Evolutionary conservation across 2,329 filamentous ascomycete genomes (phyloP).

Genomic region (Dothistroma pini): DNA sequence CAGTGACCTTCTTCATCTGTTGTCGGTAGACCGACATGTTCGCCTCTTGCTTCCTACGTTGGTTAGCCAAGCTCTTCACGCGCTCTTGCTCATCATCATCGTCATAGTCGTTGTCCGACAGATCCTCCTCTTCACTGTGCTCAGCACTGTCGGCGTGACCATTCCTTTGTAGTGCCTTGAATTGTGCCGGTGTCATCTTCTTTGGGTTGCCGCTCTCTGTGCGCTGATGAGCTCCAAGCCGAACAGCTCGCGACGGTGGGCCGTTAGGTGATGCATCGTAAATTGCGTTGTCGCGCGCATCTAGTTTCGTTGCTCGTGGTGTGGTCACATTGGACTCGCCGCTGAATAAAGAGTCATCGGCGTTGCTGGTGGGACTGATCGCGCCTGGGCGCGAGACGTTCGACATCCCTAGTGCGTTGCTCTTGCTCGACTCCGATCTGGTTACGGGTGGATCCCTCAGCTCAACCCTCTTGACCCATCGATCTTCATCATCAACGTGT

Average conservation of each 20-base stretch:
- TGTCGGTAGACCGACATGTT: conserved; percentile 87
- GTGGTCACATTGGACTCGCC: conserved; percentile 28
- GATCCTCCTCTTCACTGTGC: conserved; percentile 43
- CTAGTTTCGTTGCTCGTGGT: conserved; percentile 21
- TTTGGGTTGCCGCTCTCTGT: conserved; percentile 46
- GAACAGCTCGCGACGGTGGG: conserved; percentile 32
- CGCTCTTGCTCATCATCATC: conserved; percentile 77
- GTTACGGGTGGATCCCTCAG: conserved; percentile 18
- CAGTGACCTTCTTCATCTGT: conserved; percentile 95
- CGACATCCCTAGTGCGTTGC: conserved; percentile 10
- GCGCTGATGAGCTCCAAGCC: conserved; percentile 23
- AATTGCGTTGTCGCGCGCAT: conserved; percentile 22
- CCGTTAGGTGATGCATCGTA: conserved; percentile 35
- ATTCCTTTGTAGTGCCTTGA: conserved; percentile 68
- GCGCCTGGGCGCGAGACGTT: conserved; percentile 19
- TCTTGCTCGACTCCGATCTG: conserved; percentile 9
- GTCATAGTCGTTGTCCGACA: conserved; percentile 58
- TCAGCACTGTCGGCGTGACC: conserved; percentile 49
- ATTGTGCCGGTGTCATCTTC: conserved; percentile 86
- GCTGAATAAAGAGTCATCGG: conserved; percentile 16
- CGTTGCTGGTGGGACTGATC: conserved; percentile 25
- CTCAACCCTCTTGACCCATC: conserved; percentile 25
- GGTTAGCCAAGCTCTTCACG: conserved; percentile 66
- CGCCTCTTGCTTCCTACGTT: conserved; percentile 82
- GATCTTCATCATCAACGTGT: conserved; percentile 29